Base-by-base conservation (phyloP, 768 basidiomycete genomes). In the Calocybe indica region DNA sequence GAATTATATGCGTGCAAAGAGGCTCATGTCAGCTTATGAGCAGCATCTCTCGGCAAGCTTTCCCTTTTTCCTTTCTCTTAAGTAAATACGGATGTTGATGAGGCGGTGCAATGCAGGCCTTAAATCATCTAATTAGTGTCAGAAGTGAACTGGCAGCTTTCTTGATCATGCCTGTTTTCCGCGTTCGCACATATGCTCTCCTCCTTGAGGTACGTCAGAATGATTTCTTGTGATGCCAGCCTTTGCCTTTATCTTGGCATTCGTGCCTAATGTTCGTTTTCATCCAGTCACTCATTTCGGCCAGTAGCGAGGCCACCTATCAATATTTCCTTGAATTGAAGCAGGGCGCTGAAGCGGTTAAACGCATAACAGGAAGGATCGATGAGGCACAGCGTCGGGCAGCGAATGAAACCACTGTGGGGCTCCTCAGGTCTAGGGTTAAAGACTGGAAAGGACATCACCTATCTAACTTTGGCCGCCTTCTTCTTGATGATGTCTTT, bases 401-500 rank as follows among this genome's bases (percentile, higher is more conserved):
- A 43, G 90, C 96, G 69, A 98, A 99, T 58, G 73, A 84, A 37
- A 85, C 84, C 57, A 96, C 92, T 4, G 92, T 96, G 48, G 81
- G 87, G 65, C 88, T 85, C 56, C 79, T 99, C 7, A 76, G 84
- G 52, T 71, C 73, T 30, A 84, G 96, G 38, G 92, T 99, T 40
- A 92, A 94, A 54, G 96, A 99, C 64, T 99, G 96, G 96, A 98
- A 98, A 65, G 95, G 95, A 8, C 96, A 99, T 65, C 90, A 95
- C 56, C 76, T 97, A 33, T 82, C 83, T 55, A 89, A 92, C 63
- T 98, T 99, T 54, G 96, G 96, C 51, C 83, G 90, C 55, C 85
- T 99, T 45, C 76, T 95, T 32, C 79, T 98, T 30, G 94, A 98
- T 62, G 96, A 97, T 62, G 79, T 92, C 47, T 98, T 98, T 65